These are phyloP conservation scores for Ganoderma lingzhi DNA, from an alignment of 1,284 basidiomycete species.

Conservation along the genomic window DNA sequence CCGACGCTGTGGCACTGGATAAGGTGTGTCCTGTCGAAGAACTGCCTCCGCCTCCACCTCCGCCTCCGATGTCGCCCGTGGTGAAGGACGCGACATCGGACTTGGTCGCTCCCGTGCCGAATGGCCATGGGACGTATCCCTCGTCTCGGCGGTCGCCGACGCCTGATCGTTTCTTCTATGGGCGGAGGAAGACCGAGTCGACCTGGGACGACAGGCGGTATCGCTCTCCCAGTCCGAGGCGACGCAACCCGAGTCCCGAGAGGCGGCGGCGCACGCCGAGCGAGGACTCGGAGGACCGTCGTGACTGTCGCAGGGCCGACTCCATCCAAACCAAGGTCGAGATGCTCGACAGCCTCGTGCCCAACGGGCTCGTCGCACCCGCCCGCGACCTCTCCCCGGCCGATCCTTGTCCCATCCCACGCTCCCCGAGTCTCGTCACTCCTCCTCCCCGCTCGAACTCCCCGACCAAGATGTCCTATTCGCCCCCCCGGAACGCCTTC, in stretches of 20 bases:
- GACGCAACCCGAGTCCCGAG: conserved; percentile 1
- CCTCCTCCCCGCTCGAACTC: conserved; percentile 22
- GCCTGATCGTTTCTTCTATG: not conserved
- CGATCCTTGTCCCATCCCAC: not conserved
- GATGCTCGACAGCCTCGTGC: conserved; percentile 31
- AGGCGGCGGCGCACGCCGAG: not conserved
- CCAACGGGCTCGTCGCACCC: conserved; percentile 18
- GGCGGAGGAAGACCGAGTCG: not conserved
- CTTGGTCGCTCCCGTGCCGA: conserved; percentile 2
- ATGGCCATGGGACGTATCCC: not conserved
- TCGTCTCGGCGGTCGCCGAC: not conserved
- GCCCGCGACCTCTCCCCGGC: conserved; percentile 3
- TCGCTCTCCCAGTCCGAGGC: conserved; percentile 3
- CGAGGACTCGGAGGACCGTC: conserved; percentile 1
- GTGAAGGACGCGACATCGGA: not conserved
- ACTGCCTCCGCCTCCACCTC: not conserved
- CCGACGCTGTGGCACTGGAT: not conserved
- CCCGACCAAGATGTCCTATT: conserved; percentile 9
- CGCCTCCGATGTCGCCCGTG: not conserved
- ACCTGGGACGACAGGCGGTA: not conserved
- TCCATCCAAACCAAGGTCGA: conserved; percentile 45
- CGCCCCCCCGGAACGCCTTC: not conserved
- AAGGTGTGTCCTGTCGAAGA: not conserved
- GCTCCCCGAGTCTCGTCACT: conserved; percentile 21
- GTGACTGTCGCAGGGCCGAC: conserved; percentile 4